phyloP scores from a whole-genome alignment of 108 stramenopile genomes.

The Asterionellopsis glacialis region DNA sequence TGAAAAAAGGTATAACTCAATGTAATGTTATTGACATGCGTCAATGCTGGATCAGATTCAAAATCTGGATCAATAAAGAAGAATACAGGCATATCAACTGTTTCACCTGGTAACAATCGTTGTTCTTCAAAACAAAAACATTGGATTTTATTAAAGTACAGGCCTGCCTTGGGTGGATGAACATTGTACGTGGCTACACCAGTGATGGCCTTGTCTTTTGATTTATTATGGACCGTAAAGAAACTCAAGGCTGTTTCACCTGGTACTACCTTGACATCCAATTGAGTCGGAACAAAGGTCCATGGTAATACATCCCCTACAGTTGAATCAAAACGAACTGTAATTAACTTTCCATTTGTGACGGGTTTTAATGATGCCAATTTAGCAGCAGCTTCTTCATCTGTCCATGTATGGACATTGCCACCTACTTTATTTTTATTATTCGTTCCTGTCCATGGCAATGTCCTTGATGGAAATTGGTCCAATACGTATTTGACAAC shows the following conservation, averaged over 20 bases:
- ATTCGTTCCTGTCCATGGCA: conserved; percentile 30
- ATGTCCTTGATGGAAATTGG: conserved; percentile 9
- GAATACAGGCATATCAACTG: conserved; percentile 99
- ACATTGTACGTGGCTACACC: conserved; percentile 99
- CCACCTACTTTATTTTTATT: conserved; percentile 1
- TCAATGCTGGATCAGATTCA: conserved; percentile 88
- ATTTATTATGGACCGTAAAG: conserved; percentile 92
- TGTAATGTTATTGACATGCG: conserved; percentile 86
- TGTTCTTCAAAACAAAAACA: conserved; percentile 99
- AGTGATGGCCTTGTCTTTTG: conserved; percentile 87
- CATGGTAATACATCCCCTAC: conserved; percentile 92
- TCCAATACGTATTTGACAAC: too few relatives aligned
- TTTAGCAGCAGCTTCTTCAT: conserved; percentile 81
- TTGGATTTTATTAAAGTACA: conserved; percentile 99
- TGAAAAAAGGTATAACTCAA: conserved; percentile 98
- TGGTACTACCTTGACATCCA: conserved; percentile 93
- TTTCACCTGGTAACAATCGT: conserved; percentile 91
- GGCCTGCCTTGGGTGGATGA: conserved; percentile 91
- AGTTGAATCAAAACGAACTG: conserved; percentile 93
- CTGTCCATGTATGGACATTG: conserved; percentile 78
- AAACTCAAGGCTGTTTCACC: conserved; percentile 98
- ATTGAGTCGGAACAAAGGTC: conserved; percentile 90
- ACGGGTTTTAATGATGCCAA: conserved; percentile 81
- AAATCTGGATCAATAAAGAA: conserved; percentile 99
- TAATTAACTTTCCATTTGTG: conserved; percentile 81